Conservation (phyloP, 257 asterid species). For the Solanum gandarillasii region DNA sequence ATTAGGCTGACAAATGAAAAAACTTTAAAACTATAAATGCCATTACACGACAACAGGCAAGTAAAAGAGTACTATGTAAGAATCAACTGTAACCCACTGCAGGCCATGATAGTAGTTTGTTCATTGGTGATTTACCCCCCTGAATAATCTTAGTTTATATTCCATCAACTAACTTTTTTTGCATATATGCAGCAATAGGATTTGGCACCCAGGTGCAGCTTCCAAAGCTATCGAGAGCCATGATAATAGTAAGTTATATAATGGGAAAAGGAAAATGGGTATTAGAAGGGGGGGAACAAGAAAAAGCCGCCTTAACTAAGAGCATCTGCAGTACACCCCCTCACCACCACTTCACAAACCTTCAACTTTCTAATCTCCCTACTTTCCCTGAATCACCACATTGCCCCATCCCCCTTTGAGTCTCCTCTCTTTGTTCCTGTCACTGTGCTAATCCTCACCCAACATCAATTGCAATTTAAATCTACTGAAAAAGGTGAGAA, state of each 20-base stretch:
- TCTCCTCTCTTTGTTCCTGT: background rate
- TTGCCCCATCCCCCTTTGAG: background rate
- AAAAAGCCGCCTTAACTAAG: background rate
- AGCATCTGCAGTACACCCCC: background rate
- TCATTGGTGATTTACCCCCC: background rate
- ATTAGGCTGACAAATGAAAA: constrained; percentile 42
- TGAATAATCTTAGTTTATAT: background rate
- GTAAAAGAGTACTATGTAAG: background rate
- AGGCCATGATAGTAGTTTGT: background rate
- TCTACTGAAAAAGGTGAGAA: background rate
- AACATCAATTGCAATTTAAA: background rate
- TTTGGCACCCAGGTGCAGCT: background rate
- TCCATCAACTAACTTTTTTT: background rate
- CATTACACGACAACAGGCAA: background rate
- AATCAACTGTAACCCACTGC: background rate
- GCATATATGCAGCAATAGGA: background rate
- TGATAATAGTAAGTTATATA: background rate
- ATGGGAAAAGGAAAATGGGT: background rate
- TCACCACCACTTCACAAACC: background rate
- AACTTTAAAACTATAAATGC: background rate
- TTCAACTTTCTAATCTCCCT: background rate
- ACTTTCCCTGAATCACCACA: background rate
- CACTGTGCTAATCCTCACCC: background rate
- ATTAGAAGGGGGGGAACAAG: background rate
- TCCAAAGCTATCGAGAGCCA: background rate